Conservation (phyloP, 2,329 filamentous ascomycete genomes). For the Achaetomium macrosporum region DNA sequence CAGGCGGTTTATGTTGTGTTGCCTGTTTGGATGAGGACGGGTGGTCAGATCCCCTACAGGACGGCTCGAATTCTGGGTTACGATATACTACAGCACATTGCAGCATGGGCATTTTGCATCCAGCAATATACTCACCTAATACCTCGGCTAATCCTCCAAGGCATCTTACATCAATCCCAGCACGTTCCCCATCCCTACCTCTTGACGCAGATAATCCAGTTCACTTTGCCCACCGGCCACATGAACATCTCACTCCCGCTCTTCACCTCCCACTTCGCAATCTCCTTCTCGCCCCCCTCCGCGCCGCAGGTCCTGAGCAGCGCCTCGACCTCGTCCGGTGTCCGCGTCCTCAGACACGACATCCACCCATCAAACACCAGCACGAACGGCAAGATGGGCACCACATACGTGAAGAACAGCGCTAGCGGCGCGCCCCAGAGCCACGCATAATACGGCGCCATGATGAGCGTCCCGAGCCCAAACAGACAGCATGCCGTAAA, state of each 20-base stretch:
- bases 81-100: conserved; percentile 15
- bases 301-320: conserved; percentile 51
- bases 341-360: conserved; percentile 61
- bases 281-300: conserved; percentile 28
- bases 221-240: conserved; percentile 46
- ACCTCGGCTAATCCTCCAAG: background rate
- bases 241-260: conserved; percentile 44
- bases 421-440: conserved; percentile 47
- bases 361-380: conserved; percentile 64
- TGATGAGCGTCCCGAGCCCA: conserved; percentile 45
- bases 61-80: conserved; percentile 17
- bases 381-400: conserved; percentile 63
- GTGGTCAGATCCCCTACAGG: background rate
- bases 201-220: conserved; percentile 47
- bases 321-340: conserved; percentile 55
- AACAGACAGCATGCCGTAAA: conserved; percentile 49
- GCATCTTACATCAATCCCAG: background rate
- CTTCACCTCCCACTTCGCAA: conserved; percentile 41
- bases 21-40: conserved; percentile 10
- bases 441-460: conserved; percentile 49
- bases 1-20: conserved; percentile 1
- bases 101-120: conserved; percentile 18
- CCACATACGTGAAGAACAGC: conserved; percentile 59
- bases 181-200: conserved; percentile 11
- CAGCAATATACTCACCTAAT: conserved; percentile 9